These are phyloP conservation scores for Leucaena leucocephala DNA, from an alignment of 306 rosid species.

Conservation along the genomic window DNA sequence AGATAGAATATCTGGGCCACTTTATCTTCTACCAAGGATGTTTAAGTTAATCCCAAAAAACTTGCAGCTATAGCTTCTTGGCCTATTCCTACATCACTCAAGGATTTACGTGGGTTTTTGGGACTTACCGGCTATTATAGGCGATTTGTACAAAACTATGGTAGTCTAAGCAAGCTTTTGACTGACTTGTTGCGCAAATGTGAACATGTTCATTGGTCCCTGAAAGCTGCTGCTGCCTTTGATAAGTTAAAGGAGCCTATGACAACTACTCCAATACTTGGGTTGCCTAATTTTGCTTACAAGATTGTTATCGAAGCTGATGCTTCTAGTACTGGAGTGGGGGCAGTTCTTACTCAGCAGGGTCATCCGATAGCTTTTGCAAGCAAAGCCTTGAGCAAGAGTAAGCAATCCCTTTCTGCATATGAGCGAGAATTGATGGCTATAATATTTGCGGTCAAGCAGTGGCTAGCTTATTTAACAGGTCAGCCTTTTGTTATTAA, in stretches of 20 bases:
- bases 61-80: too few relatives aligned
- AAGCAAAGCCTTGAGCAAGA: neutral
- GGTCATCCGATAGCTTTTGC: neutral
- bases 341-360: neutral
- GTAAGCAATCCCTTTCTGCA: neutral
- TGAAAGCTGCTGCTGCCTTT: neutral
- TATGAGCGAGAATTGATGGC: neutral
- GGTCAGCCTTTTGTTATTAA: neutral
- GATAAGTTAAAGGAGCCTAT: neutral
- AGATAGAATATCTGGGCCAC: too few relatives aligned
- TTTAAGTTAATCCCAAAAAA: too few relatives aligned
- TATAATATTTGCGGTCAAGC: neutral
- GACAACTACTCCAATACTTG: neutral
- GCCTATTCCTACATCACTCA: too few relatives aligned
- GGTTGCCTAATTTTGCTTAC: neutral
- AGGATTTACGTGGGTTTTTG: too few relatives aligned
- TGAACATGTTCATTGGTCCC: neutral
- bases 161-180: too few relatives aligned
- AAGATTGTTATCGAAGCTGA: too few relatives aligned
- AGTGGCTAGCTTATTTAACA: neutral
- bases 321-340: neutral
- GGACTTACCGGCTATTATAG: neutral
- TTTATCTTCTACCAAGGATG: too few relatives aligned
- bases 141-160: neutral
- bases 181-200: neutral